Evolutionary conservation across 345 rosid genomes (phyloP).

Genomic region (Corchorus capsularis): DNA sequence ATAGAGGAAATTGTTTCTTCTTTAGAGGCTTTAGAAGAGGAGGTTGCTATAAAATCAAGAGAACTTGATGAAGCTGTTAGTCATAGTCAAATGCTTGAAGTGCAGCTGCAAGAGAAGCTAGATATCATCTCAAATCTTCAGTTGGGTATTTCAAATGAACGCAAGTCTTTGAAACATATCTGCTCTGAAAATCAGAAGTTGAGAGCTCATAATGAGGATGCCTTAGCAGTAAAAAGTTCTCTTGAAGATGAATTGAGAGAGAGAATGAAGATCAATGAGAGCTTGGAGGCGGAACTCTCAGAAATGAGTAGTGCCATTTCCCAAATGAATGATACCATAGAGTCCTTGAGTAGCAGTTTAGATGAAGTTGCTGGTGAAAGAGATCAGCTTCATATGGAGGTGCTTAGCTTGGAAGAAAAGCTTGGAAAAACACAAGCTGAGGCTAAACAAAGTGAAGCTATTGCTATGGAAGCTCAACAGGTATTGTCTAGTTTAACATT

Average conservation of each 20-base stretch:
- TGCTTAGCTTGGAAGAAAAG: constrained; percentile 59
- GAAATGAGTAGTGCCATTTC: constrained; percentile 59
- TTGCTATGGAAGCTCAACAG: constrained; percentile 72
- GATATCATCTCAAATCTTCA: constrained; percentile 52
- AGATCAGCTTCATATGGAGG: constrained; percentile 58
- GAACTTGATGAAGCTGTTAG: constrained; percentile 62
- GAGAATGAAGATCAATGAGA: constrained; percentile 50
- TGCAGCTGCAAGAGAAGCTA: constrained; percentile 66
- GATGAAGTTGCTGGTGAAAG: constrained; percentile 56
- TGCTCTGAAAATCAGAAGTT: constrained; percentile 53
- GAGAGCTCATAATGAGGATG: constrained; percentile 52
- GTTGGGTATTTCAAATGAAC: constrained; percentile 39
- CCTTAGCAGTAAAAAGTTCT: constrained; percentile 47
- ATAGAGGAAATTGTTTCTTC: constrained; percentile 62
- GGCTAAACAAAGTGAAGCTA: constrained; percentile 65
- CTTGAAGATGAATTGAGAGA: constrained; percentile 58
- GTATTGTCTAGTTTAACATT: constrained; percentile 35
- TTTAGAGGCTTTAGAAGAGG: constrained; percentile 67
- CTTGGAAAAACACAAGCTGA: constrained; percentile 50
- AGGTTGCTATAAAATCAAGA: constrained; percentile 55
- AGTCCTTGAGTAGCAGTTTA: constrained; percentile 49
- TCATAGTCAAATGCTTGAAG: constrained; percentile 53
- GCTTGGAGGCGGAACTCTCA: constrained; percentile 70
- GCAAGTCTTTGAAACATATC: constrained; percentile 34
- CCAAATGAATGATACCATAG: constrained; percentile 58